Evolutionary conservation across 1,284 basidiomycete species (phyloP), one percentile per base, ranked within the genome.

Genomic region (Paramarasmius palmivorus): DNA sequence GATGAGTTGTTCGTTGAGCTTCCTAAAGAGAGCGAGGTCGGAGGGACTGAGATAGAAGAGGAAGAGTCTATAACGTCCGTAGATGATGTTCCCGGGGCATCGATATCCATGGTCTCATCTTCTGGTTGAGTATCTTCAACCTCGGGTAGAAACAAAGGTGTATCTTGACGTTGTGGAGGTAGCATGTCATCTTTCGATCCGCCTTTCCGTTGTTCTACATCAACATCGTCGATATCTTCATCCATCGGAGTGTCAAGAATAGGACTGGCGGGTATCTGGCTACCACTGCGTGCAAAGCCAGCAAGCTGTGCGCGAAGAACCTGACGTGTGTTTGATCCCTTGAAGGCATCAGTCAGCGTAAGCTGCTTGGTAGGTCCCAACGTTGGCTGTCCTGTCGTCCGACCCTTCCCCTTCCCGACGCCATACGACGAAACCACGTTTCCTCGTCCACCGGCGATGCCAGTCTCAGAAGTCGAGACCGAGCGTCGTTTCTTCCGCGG

Each of bases 271-370:
- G 15, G 29, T 19, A 57, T 34, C 32, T 52, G 52, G 40, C 53
- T 57, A 6, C 56, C 56, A 41, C 36, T 46, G 25, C 56, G 44
- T 8, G 53, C 56, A 49, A 57, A 57, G 15, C 56, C 53, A 19
- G 46, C 52, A 15, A 54, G 46, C 9, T 35, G 45, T 5, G 41
- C 34, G 7, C 55, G 52, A 42, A 57, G 26, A 26, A 47, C 49
- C 45, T 53, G 35, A 34, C 55, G 49, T 10, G 44, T 38, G 2
- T 48, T 51, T 41, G 44, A 44, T 19, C 26, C 26, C 25, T 40
- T 40, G 41, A 51, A 53, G 5, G 45, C 23, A 20, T 57, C 52
- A n/a, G 55, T 42, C 25, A 57, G 44, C 41, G 37, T 57, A 10
- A 37, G 35, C 38, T 56, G 55, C 10, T 25, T 32, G 52, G 15